These are phyloP conservation scores for Solanum boliviense DNA, from an alignment of 257 asterid species.

Conservation along the genomic window DNA sequence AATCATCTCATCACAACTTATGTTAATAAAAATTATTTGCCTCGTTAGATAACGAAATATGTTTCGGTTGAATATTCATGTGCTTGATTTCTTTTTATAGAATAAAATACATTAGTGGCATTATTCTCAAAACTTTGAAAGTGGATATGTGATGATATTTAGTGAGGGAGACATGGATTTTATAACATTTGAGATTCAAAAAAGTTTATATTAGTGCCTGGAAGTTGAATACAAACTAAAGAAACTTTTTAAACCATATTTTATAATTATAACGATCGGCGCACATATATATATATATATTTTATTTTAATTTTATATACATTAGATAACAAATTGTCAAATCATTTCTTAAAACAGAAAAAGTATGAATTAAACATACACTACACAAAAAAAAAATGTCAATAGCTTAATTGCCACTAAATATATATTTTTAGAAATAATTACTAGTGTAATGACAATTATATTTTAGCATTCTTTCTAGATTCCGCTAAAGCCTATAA, in stretches of 20 bases:
- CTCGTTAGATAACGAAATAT: not conserved
- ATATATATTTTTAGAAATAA: too few relatives aligned
- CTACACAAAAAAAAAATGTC: fast-evolving
- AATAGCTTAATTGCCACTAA: too few relatives aligned
- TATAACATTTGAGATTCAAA: not conserved
- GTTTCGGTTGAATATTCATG: not conserved
- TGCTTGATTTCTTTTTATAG: not conserved
- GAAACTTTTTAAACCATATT: too few relatives aligned
- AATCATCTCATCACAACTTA: not conserved
- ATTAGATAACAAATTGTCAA: not conserved
- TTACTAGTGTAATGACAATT: not conserved
- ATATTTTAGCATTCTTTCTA: not conserved
- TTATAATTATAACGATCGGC: not conserved
- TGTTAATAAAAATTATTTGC: not conserved
- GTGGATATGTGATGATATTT: not conserved
- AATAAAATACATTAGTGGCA: not conserved
- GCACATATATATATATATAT: not conserved
- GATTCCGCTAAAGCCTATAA: not conserved
- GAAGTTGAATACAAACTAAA: not conserved
- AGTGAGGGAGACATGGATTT: not conserved
- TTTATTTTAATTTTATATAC: too few relatives aligned
- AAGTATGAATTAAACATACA: not conserved
- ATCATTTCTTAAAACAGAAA: not conserved
- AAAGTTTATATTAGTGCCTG: too few relatives aligned
- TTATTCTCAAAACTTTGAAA: not conserved